Conservation (phyloP, 805 yeast genomes). For the Schwanniomyces occidentalis region DNA sequence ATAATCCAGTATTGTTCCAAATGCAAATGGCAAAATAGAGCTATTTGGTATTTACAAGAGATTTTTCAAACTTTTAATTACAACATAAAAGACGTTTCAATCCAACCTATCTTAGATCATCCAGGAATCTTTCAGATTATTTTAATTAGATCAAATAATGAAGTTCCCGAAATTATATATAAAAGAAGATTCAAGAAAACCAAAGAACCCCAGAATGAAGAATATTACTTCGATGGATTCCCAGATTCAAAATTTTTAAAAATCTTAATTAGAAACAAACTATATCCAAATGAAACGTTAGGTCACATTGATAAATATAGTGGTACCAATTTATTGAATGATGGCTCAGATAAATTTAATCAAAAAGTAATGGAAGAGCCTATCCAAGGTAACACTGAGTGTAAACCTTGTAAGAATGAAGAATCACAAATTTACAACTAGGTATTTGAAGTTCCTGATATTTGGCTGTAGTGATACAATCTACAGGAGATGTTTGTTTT, state of each 20-base stretch:
- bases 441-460: no score
- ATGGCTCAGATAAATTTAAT: conserved; percentile 1
- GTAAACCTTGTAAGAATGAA: conserved; percentile 16
- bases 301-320: conserved; percentile 61
- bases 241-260: conserved; percentile 85
- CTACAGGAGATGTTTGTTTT: no score
- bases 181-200: conserved; percentile 50
- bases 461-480: no score
- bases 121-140: conserved; percentile 27
- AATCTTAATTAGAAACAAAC: conserved; percentile 57
- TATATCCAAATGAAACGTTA: conserved; percentile 54
- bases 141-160: conserved; percentile 6
- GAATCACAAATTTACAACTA: no score
- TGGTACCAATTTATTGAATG: conserved; percentile 2
- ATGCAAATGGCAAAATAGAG: conserved; percentile 88
- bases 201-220: conserved; percentile 27
- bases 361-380: conserved; percentile 1
- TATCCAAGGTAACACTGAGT: conserved; percentile 9
- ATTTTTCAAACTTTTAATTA: conserved; percentile 77
- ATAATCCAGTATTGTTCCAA: conserved; percentile 74
- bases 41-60: conserved; percentile 87
- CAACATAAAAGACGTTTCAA: conserved; percentile 44
- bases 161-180: conserved; percentile 35
- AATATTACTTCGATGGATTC: conserved; percentile 61
- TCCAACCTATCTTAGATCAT: conserved; percentile 22